phyloP scores from a whole-genome alignment of 805 yeast species.

The Priceomyces carsonii region DNA sequence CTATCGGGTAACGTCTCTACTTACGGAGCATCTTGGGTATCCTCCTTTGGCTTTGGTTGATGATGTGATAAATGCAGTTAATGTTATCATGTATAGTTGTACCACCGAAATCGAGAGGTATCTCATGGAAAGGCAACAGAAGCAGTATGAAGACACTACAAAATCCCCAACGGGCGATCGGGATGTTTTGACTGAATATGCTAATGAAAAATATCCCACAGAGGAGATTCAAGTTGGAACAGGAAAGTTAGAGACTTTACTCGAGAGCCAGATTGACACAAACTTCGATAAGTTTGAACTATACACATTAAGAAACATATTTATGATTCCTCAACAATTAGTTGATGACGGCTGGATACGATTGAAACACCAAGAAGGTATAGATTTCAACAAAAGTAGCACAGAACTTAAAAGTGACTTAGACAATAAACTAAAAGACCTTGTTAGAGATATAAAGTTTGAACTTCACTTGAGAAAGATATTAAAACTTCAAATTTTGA shows the following conservation, averaged over 20 bases:
- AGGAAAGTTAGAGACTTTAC: slow-evolving; percentile 71
- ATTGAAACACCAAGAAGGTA: slow-evolving; percentile 64
- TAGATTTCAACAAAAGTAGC: slow-evolving; percentile 25
- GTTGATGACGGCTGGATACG: slow-evolving; percentile 66
- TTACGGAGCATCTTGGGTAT: slow-evolving; percentile 85
- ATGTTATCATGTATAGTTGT: slow-evolving; percentile 79
- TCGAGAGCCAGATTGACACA: slow-evolving; percentile 74
- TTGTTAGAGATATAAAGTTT: slow-evolving; percentile 39
- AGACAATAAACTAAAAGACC: slow-evolving; percentile 29
- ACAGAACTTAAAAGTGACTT: slow-evolving; percentile 13
- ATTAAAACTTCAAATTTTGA: slow-evolving; percentile 38
- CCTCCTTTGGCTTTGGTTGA: slow-evolving; percentile 83
- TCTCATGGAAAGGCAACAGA: slow-evolving; percentile 40
- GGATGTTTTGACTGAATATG: slow-evolving; percentile 17
- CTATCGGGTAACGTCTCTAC: slow-evolving; percentile 39
- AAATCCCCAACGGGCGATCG: slow-evolving; percentile 12
- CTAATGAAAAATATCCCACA: slow-evolving; percentile 17
- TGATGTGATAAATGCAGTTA: slow-evolving; percentile 85
- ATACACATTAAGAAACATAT: slow-evolving; percentile 74
- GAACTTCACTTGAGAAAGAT: slow-evolving; percentile 47
- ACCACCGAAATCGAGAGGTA: slow-evolving; percentile 75
- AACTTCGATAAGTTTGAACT: slow-evolving; percentile 86
- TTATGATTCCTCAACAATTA: slow-evolving; percentile 67
- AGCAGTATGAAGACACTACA: slow-evolving; percentile 15
- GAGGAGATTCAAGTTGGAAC: slow-evolving; percentile 75